phyloP scores from a whole-genome alignment of 768 basidiomycete genomes.

The Xerocomus potaroensis region DNA sequence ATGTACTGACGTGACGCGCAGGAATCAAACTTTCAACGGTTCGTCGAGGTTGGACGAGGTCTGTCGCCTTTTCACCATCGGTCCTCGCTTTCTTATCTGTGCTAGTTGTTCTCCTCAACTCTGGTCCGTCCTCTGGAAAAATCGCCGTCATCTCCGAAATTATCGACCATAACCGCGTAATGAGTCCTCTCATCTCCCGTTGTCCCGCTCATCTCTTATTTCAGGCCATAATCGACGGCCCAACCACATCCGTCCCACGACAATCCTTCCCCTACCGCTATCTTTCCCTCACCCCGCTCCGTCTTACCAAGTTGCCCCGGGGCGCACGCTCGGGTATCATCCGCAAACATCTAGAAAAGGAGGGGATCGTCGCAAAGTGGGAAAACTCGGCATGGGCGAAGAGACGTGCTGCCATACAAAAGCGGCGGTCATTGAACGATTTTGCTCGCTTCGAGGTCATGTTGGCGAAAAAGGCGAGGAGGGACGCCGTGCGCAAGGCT shows the following conservation, averaged over 20 bases:
- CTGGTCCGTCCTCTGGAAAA: conserved; percentile 80
- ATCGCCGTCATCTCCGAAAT: conserved; percentile 96
- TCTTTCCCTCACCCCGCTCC: conserved; percentile 84
- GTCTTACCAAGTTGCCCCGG: conserved; percentile 80
- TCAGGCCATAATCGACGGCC: conserved; percentile 95
- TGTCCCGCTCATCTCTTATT: neutral
- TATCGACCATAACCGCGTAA: conserved; percentile 97
- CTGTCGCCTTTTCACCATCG: neutral
- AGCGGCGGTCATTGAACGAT: conserved; percentile 76
- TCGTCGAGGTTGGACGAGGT: conserved; percentile 98
- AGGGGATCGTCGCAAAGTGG: conserved; percentile 85
- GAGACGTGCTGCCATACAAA: conserved; percentile 71
- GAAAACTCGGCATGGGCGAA: conserved; percentile 83
- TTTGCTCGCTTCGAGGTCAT: conserved; percentile 89
- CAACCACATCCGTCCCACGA: conserved; percentile 86
- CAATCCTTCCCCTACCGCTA: conserved; percentile 91
- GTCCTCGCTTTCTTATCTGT: conserved; percentile 1
- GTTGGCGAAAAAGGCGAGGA: conserved; percentile 83
- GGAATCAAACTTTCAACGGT: conserved; percentile 92
- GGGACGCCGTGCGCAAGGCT: conserved; percentile 72
- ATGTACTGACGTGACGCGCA: conserved; percentile 29
- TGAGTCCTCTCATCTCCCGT: neutral
- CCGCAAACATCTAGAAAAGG: conserved; percentile 85
- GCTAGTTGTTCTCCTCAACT: conserved; percentile 84
- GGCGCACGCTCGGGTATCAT: conserved; percentile 77